Evolutionary conservation across 2,329 filamentous ascomycete genomes (phyloP).

Genomic region (Elsinoe fawcettii): DNA sequence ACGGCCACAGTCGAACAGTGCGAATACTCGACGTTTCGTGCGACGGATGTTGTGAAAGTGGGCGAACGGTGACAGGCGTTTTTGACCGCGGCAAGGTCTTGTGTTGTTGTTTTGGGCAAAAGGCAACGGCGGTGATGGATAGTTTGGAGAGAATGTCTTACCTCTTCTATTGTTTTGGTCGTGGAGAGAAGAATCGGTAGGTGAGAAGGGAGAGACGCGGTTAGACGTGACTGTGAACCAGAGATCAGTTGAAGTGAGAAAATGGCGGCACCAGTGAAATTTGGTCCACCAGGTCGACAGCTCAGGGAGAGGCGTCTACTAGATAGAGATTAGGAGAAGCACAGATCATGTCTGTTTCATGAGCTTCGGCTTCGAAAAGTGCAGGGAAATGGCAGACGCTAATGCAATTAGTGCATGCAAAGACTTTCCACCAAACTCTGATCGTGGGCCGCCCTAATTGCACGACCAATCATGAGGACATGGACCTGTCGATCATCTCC

Average conservation of each 20-base stretch:
- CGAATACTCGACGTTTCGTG: constrained; percentile 8
- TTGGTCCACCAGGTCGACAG: constrained; percentile 12
- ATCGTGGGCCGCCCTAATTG: not conserved
- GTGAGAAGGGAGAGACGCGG: constrained; percentile 4
- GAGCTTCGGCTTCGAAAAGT: constrained; percentile 10
- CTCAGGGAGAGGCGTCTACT: constrained; percentile 10
- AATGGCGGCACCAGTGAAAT: constrained; percentile 4
- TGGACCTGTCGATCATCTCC: constrained; percentile 9
- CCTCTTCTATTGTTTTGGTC: constrained; percentile 9
- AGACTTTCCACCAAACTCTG: constrained; percentile 1
- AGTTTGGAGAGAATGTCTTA: constrained; percentile 8
- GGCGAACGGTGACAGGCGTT: constrained; percentile 12
- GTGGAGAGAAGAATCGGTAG: not conserved
- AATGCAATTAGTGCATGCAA: not conserved
- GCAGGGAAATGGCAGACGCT: constrained; percentile 4
- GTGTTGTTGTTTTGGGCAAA: constrained; percentile 8
- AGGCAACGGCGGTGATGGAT: not conserved
- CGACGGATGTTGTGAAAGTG: constrained; percentile 9
- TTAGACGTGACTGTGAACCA: constrained; percentile 13
- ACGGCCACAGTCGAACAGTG: not conserved
- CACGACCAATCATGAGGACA: not conserved
- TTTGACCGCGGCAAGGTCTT: not conserved
- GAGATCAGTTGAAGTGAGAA: constrained; percentile 7
- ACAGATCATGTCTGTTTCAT: constrained; percentile 12
- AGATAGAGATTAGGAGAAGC: constrained; percentile 12